Conservation (phyloP, 2,329 filamentous ascomycete species). For the Penicillium decumbens region DNA sequence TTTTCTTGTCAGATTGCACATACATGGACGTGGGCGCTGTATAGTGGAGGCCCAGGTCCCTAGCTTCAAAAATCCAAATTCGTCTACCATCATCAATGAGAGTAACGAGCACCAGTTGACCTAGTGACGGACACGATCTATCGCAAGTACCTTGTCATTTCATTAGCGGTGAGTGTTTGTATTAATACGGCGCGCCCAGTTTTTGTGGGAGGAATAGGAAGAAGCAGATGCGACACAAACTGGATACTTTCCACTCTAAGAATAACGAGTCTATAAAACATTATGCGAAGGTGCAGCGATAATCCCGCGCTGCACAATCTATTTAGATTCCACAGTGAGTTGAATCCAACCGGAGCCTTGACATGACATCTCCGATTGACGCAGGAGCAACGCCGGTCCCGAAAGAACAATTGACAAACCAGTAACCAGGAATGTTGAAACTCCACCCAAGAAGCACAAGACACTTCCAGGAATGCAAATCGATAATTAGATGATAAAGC, state of each 20-base stretch:
- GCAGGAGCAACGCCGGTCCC: slow-evolving; percentile 11
- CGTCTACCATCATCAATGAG: slow-evolving; percentile 33
- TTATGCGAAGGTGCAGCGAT: neutral
- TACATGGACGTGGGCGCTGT: neutral
- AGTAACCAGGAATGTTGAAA: slow-evolving; percentile 18
- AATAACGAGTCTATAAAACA: slow-evolving; percentile 1
- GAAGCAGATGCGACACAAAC: neutral
- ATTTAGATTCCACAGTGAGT: slow-evolving; percentile 12
- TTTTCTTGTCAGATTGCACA: neutral
- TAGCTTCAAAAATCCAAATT: neutral
- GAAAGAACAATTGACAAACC: slow-evolving; percentile 2
- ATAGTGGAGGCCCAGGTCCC: neutral
- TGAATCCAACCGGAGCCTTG: slow-evolving; percentile 17
- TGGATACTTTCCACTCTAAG: neutral
- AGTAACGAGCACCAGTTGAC: slow-evolving; percentile 45
- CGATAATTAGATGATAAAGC: neutral
- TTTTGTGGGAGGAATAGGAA: neutral
- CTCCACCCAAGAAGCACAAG: slow-evolving; percentile 9
- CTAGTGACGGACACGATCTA: slow-evolving; percentile 49
- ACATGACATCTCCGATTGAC: slow-evolving; percentile 5
- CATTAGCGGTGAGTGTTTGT: slow-evolving; percentile 33
- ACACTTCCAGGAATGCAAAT: slow-evolving; percentile 12
- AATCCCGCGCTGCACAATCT: slow-evolving; percentile 9
- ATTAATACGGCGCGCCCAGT: slow-evolving; percentile 19
- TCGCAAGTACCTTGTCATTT: slow-evolving; percentile 48